Conservation (phyloP, 768 basidiomycete species). For the Pulveroboletus ravenelii region DNA sequence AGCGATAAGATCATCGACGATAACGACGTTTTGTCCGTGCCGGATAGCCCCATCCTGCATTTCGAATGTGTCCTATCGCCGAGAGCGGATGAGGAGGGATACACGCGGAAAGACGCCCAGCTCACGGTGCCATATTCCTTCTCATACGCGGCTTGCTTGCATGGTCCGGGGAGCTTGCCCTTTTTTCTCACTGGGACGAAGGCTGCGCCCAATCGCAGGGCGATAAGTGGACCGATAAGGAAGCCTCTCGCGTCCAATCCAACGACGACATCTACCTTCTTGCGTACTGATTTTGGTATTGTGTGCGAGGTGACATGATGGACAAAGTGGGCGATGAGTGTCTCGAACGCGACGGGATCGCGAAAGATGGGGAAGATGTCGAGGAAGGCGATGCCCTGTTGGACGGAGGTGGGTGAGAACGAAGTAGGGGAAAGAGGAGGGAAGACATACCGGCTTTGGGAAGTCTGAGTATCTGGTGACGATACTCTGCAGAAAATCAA, state of each 20-base stretch:
- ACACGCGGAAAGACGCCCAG: conserved; percentile 4
- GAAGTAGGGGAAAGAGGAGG: not conserved
- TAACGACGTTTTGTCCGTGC: conserved; percentile 76
- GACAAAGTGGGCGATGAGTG: conserved; percentile 82
- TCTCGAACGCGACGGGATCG: conserved; percentile 82
- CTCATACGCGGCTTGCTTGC: conserved; percentile 68
- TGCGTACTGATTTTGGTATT: conserved; percentile 50
- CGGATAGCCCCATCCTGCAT: conserved; percentile 87
- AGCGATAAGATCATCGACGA: conserved; percentile 94
- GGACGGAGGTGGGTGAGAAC: not conserved
- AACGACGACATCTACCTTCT: conserved; percentile 87
- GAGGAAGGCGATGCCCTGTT: conserved; percentile 83
- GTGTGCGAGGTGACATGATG: conserved; percentile 82
- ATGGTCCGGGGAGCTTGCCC: conserved; percentile 91
- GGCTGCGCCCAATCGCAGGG: conserved; percentile 83
- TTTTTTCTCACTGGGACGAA: conserved; percentile 94
- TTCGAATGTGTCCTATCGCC: conserved; percentile 83
- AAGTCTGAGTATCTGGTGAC: conserved; percentile 70
- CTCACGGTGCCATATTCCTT: conserved; percentile 92
- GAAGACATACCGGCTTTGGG: conserved; percentile 72
- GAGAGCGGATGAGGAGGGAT: not conserved
- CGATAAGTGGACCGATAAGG: conserved; percentile 89
- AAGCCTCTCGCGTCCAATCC: conserved; percentile 96
- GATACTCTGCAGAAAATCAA: conserved; percentile 61
- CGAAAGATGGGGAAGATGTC: conserved; percentile 94